Evolutionary conservation across 148 eudicot genomes (phyloP).

Genomic region (Chenopodium formosanum): DNA sequence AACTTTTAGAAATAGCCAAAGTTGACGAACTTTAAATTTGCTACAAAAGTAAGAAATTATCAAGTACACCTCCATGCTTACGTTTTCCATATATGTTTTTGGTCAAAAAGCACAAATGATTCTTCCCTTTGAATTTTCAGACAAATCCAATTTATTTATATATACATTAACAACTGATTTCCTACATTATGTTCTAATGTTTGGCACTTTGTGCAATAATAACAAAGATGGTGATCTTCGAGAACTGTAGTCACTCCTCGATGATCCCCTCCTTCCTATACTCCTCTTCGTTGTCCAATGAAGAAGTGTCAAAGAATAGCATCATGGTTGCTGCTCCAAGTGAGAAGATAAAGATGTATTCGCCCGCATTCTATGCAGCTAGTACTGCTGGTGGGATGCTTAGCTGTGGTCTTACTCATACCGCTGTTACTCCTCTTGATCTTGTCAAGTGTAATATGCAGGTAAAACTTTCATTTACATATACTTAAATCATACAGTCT

Average conservation of each 20-base stretch:
- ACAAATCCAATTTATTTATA: neutral
- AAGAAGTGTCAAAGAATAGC: neutral
- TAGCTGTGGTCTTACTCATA: slow-evolving; percentile 70
- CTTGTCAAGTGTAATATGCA: slow-evolving; percentile 79
- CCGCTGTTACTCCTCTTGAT: slow-evolving; percentile 75
- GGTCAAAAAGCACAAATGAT: neutral
- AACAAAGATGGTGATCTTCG: neutral
- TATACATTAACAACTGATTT: too few relatives aligned
- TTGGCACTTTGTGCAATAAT: neutral
- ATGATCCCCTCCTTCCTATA: slow-evolving; percentile 10
- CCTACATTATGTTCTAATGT: neutral
- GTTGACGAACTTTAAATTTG: neutral
- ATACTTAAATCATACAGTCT: too few relatives aligned
- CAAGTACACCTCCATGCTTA: neutral
- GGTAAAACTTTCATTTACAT: slow-evolving; percentile 28
- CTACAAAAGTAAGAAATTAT: neutral
- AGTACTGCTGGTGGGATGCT: slow-evolving; percentile 54
- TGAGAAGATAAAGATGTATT: slow-evolving; percentile 68
- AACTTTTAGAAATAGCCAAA: neutral
- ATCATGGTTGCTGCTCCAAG: slow-evolving; percentile 47
- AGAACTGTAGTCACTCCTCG: neutral
- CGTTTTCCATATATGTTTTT: neutral
- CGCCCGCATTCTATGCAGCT: slow-evolving; percentile 54
- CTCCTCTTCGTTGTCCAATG: neutral
- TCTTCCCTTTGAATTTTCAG: neutral